Percentiles rank a stretch among this genome's conserved stretches.
phyloP scores from a whole-genome alignment of 768 basidiomycete species.

The Myochromella boudieri region DNA sequence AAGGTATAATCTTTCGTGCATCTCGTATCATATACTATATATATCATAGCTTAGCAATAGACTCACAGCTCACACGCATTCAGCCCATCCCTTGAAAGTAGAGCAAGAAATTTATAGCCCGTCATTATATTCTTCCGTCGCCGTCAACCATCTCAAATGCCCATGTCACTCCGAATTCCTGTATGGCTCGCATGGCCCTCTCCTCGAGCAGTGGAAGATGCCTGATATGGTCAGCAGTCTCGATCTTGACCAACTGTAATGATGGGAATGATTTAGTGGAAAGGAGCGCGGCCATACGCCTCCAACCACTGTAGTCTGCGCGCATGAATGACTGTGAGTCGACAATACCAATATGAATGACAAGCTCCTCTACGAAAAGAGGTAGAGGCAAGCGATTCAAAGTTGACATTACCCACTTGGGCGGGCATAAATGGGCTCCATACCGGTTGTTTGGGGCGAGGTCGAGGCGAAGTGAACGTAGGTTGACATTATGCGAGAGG shows the following conservation, averaged over 20 bases:
- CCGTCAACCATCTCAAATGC: conserved; percentile 3
- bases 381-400: conserved; percentile 1
- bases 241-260: conserved; percentile 1
- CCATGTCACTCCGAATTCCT: conserved; percentile 1
- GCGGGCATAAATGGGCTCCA: conserved; percentile 4
- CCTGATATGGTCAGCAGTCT: not conserved
- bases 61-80: conserved; percentile 1
- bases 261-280: conserved; percentile 1
- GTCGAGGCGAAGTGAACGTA: conserved; percentile 7
- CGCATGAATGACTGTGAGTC: conserved; percentile 7
- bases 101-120: not conserved
- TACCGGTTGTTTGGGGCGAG: conserved; percentile 8
- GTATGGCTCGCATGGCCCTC: conserved; percentile 5
- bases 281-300: not conserved
- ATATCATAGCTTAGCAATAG: conserved; percentile 6
- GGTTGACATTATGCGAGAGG: not conserved
- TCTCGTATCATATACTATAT: not conserved
- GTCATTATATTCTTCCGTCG: not conserved
- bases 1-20: conserved; percentile 7
- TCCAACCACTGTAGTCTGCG: conserved; percentile 5
- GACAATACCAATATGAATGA: conserved; percentile 7
- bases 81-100: not conserved
- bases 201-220: conserved; percentile 7
- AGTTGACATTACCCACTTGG: conserved; percentile 9
- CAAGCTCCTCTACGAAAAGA: conserved; percentile 1